Conservation (phyloP, 2,329 filamentous ascomycete species). For the Talaromyces sp. region DNA sequence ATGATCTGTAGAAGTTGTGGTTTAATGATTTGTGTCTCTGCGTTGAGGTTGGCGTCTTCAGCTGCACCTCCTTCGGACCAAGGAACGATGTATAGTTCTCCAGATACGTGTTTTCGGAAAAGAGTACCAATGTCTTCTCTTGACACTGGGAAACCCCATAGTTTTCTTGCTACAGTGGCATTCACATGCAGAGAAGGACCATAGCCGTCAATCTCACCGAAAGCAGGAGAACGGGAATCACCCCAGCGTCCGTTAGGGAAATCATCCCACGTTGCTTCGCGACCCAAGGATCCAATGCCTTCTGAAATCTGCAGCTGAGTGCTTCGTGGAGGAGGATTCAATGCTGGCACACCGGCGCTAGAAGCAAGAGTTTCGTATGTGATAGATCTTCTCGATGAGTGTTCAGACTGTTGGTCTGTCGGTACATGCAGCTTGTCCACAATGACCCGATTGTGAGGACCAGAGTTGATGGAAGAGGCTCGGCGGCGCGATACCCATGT, state of each 20-base stretch:
- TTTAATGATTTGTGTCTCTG: conserved; percentile 80
- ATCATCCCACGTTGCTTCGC: conserved; percentile 98
- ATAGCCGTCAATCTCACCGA: conserved; percentile 97
- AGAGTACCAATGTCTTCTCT: conserved; percentile 70
- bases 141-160: conserved; percentile 78
- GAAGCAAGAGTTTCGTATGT: conserved; percentile 67
- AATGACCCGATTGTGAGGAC: conserved; percentile 84
- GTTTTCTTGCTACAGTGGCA: conserved; percentile 71
- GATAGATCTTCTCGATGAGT: conserved; percentile 35
- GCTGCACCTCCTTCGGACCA: conserved; percentile 82
- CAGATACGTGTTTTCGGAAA: conserved; percentile 77
- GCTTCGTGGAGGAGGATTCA: conserved; percentile 68
- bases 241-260: conserved; percentile 96
- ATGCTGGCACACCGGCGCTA: conserved; percentile 69
- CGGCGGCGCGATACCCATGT: conserved; percentile 51
- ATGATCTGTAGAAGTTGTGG: conserved; percentile 73
- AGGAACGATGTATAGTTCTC: conserved; percentile 75
- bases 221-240: conserved; percentile 86
- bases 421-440: conserved; percentile 56
- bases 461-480: conserved; percentile 75
- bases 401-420: conserved; percentile 28
- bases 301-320: conserved; percentile 92
- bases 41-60: conserved; percentile 44
- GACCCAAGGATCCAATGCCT: conserved; percentile 80
- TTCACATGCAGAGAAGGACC: conserved; percentile 93